A percentile compares a stretch with the other conserved stretches of the same genome.
Conservation (phyloP, 2,329 filamentous ascomycete species). For the Graphilbum ipis-grandicollis region DNA sequence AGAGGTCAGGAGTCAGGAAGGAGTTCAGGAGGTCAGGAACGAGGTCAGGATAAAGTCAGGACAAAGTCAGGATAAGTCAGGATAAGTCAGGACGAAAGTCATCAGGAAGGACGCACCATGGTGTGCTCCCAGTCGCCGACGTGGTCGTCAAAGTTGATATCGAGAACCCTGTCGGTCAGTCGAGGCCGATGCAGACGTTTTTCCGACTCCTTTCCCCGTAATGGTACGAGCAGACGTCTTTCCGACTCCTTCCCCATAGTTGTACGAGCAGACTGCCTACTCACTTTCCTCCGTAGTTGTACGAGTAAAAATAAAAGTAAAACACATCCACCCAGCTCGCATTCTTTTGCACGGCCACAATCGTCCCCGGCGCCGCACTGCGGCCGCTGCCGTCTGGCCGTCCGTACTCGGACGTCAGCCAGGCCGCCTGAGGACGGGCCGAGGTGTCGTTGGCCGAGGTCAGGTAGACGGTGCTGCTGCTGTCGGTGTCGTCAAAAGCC, state of each 20-base stretch:
- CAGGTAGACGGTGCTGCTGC: constrained; percentile 8
- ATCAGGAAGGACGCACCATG: constrained; percentile 8
- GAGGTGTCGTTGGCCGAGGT: constrained; percentile 7
- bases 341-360: constrained; percentile 10
- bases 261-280: no score
- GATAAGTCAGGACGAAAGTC: no score
- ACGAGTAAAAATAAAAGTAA: constrained; percentile 11
- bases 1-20: background rate
- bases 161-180: constrained; percentile 6
- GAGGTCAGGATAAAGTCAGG: background rate
- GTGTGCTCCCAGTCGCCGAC: constrained; percentile 13
- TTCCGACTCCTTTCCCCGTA: no score
- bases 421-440: constrained; percentile 3
- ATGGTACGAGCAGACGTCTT: no score
- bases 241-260: no score
- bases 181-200: no score
- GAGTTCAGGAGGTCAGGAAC: background rate
- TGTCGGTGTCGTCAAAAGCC: no score
- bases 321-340: constrained; percentile 9
- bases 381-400: constrained; percentile 6
- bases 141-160: constrained; percentile 11
- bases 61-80: no score
- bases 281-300: constrained; percentile 9
- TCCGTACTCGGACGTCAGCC: constrained; percentile 9
- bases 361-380: constrained; percentile 9